Conservation (phyloP, 345 rosid species). For the Ailanthus altissimus region DNA sequence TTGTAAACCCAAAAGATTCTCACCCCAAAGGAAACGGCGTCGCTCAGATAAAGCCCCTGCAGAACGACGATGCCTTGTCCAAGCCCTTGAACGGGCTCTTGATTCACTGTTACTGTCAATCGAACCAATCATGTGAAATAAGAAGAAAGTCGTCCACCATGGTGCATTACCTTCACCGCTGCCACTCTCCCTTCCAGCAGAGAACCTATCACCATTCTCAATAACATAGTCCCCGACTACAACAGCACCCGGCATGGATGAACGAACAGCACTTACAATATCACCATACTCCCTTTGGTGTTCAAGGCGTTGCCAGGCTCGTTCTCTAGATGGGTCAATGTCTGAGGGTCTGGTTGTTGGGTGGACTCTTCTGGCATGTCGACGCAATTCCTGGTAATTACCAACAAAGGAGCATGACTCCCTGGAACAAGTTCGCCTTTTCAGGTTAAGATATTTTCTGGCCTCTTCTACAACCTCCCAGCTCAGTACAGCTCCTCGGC, state of each 20-base stretch:
- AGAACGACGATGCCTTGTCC: conserved; percentile 71
- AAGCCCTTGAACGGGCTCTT: conserved; percentile 69
- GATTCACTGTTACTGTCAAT: conserved; percentile 55
- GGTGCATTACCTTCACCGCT: conserved; percentile 50
- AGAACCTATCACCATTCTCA: conserved; percentile 74
- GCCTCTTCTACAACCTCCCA: conserved; percentile 78
- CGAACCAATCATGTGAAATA: conserved; percentile 86
- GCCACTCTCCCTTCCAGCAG: conserved; percentile 56
- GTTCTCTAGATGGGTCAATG: conserved; percentile 81
- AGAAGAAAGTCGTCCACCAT: conserved; percentile 68
- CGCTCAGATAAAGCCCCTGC: conserved; percentile 58
- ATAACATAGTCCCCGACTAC: conserved; percentile 94
- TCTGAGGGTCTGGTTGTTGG: conserved; percentile 79
- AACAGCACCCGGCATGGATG: conserved; percentile 91
- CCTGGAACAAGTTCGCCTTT: conserved; percentile 77
- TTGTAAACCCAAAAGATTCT: conserved; percentile 79
- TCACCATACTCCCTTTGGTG: conserved; percentile 80
- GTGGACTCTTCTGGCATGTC: conserved; percentile 84
- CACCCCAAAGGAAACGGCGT: conserved; percentile 83
- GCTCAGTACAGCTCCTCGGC: conserved; percentile 70
- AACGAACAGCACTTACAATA: conserved; percentile 77
- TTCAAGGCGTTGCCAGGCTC: conserved; percentile 84
- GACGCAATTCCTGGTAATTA: conserved; percentile 78
- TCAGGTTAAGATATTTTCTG: conserved; percentile 72
- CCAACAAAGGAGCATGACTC: conserved; percentile 76